These are phyloP conservation scores for Chaetomium strumarium DNA, from an alignment of 2,329 filamentous ascomycete species.

Conservation along the genomic window DNA sequence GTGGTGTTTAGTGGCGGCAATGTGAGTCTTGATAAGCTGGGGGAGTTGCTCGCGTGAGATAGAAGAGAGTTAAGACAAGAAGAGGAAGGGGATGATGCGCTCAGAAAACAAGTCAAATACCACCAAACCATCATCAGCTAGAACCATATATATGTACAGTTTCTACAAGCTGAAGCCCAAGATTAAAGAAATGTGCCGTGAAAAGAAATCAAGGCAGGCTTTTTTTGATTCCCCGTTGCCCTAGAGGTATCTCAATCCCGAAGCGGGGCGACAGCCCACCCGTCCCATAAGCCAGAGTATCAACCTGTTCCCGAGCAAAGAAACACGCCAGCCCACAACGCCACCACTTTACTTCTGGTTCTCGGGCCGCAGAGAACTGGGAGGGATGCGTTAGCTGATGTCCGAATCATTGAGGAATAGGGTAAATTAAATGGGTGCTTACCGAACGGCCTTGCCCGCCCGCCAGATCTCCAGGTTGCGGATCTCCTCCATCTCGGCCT, in stretches of 20 bases:
- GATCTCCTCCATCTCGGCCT: constrained; percentile 98
- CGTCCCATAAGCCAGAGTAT: constrained; percentile 18
- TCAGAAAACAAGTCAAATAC: constrained; percentile 6
- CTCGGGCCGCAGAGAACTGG: constrained; percentile 72
- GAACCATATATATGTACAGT: constrained; percentile 20
- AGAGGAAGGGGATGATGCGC: no score
- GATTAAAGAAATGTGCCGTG: constrained; percentile 16
- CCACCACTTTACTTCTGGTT: constrained; percentile 63
- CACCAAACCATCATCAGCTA: constrained; percentile 13
- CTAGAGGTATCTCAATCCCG: constrained; percentile 21
- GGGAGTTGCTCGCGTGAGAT: constrained; percentile 39
- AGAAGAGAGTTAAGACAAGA: background rate
- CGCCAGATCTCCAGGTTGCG: constrained; percentile 98
- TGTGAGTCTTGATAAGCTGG: constrained; percentile 48
- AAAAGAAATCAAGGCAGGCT: constrained; percentile 17
- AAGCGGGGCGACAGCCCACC: constrained; percentile 10
- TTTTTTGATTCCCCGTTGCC: constrained; percentile 20
- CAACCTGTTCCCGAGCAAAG: constrained; percentile 17
- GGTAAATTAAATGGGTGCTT: constrained; percentile 29
- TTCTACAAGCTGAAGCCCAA: constrained; percentile 13
- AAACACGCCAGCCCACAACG: constrained; percentile 15
- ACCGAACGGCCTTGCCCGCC: constrained; percentile 94
- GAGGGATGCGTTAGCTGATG: background rate
- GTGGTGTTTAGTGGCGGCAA: constrained; percentile 58
- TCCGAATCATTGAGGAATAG: background rate